Conservation (phyloP, 208 protist species). For the Leishmania martiniquensis region DNA sequence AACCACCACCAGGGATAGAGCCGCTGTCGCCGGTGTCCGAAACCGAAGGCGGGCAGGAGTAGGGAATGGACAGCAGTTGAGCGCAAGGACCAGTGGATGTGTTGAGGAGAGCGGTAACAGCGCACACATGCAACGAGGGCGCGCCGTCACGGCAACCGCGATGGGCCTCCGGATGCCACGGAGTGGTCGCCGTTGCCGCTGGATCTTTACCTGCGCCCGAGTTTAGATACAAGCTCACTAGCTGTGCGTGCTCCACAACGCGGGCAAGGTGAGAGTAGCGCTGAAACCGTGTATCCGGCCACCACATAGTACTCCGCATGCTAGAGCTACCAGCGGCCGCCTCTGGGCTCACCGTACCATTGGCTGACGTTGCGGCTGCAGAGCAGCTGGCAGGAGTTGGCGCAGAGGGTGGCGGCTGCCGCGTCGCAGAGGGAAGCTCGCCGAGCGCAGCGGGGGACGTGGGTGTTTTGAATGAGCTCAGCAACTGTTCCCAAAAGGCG, state of each 20-base stretch:
- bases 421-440: neutral
- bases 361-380: neutral
- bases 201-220: neutral
- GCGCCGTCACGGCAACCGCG: slow-evolving; percentile 5
- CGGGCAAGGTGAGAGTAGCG: slow-evolving; percentile 35
- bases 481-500: slow-evolving; percentile 2
- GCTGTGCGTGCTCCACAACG: slow-evolving; percentile 49
- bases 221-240: slow-evolving; percentile 31
- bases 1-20: slow-evolving; percentile 7
- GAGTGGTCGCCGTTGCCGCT: neutral
- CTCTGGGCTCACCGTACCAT: slow-evolving; percentile 1
- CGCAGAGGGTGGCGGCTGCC: neutral
- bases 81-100: slow-evolving; percentile 42
- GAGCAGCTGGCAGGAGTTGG: neutral
- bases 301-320: slow-evolving; percentile 46
- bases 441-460: neutral
- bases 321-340: neutral
- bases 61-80: slow-evolving; percentile 50
- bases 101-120: slow-evolving; percentile 45
- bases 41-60: slow-evolving; percentile 23
- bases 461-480: neutral
- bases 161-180: slow-evolving; percentile 10
- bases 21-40: slow-evolving; percentile 9
- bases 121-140: slow-evolving; percentile 31
- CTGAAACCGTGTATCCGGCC: slow-evolving; percentile 46